Conservation (phyloP, 306 rosid genomes). For the Styphnolobium japonicum region DNA sequence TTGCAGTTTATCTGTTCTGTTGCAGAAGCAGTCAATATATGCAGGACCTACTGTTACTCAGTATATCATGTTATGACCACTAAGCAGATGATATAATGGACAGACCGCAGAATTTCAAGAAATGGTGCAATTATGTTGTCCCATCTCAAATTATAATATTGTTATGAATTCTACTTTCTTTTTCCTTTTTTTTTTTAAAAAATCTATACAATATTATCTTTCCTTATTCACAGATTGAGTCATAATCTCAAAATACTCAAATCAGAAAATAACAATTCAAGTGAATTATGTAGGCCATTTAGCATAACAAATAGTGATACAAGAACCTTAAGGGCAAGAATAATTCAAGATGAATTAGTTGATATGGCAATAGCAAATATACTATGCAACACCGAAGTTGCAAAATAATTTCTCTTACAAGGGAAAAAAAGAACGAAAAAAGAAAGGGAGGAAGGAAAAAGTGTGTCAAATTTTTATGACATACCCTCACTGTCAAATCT, state of each 20-base stretch:
- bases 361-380: not conserved
- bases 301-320: not conserved
- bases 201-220: not conserved
- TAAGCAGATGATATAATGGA: not conserved
- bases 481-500: conserved; percentile 43
- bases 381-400: not conserved
- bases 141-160: not conserved
- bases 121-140: not conserved
- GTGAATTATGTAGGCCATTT: not conserved
- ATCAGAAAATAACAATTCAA: not conserved
- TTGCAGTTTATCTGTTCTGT: conserved; percentile 58
- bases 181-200: not conserved
- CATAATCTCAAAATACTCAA: not conserved
- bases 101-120: not conserved
- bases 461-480: not conserved
- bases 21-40: conserved; percentile 45
- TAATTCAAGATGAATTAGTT: conserved; percentile 1
- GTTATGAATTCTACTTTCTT: not conserved
- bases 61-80: not conserved
- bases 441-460: not conserved
- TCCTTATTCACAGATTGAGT: not conserved
- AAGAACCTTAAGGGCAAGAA: not conserved
- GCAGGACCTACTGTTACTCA: not conserved
- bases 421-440: not conserved
- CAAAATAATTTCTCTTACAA: not conserved